A percentile compares a stretch with the other conserved stretches of the same genome.
Evolutionary conservation across 2,329 filamentous ascomycete genomes (phyloP).

Genomic region (Myriosclerotinia scirpicola): DNA sequence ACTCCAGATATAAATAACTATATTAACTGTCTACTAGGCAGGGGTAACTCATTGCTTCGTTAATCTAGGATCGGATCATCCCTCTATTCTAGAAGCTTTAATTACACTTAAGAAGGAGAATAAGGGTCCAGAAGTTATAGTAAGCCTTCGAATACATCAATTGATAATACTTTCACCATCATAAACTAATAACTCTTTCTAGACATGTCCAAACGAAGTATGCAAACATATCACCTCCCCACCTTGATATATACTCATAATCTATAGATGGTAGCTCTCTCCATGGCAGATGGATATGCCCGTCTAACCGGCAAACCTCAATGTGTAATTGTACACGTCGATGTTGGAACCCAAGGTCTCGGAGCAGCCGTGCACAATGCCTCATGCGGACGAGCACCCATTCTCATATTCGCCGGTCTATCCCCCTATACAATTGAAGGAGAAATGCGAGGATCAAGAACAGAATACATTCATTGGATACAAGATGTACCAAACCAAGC

Average conservation of each 20-base stretch:
- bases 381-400: conserved; percentile 63
- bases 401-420: conserved; percentile 74
- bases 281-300: conserved; percentile 75
- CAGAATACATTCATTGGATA: conserved; percentile 79
- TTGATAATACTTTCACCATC: neutral
- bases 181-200: conserved; percentile 7
- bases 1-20: neutral
- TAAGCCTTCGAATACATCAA: neutral
- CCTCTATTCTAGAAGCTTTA: conserved; percentile 71
- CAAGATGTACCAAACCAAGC: conserved; percentile 77
- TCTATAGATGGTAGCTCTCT: conserved; percentile 67
- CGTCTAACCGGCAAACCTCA: conserved; percentile 65
- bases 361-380: conserved; percentile 69
- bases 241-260: conserved; percentile 24
- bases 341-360: conserved; percentile 75
- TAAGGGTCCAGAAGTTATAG: conserved; percentile 58
- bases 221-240: conserved; percentile 22
- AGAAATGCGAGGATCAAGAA: conserved; percentile 66
- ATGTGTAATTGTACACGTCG: conserved; percentile 66
- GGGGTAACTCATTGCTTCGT: conserved; percentile 57
- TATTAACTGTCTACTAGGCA: conserved; percentile 39
- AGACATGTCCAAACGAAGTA: conserved; percentile 67
- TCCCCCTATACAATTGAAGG: conserved; percentile 72
- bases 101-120: conserved; percentile 69
- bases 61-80: conserved; percentile 62